phyloP scores from a whole-genome alignment of 495 filamentous ascomycete species.

The Penicillium arizonense region DNA sequence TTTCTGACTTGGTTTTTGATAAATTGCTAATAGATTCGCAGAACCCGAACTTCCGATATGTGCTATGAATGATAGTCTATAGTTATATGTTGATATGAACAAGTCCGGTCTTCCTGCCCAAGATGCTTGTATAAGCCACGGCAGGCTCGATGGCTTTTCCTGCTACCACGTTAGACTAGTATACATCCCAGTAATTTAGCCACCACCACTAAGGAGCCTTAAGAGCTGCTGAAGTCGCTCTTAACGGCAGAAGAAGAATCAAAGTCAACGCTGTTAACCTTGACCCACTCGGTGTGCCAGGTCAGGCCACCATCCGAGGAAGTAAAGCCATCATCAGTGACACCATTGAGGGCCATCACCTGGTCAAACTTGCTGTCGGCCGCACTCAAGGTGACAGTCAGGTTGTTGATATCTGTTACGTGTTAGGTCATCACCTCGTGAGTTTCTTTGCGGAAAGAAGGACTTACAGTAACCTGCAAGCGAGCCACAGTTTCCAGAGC shows the following conservation, averaged over 20 bases:
- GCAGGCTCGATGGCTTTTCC: no score
- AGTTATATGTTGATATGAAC: no score
- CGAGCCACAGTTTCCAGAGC: conserved; percentile 18
- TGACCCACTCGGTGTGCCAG: conserved; percentile 14
- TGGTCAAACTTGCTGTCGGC: conserved; percentile 13
- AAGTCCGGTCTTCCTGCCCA: no score
- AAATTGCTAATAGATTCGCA: conserved; percentile 4
- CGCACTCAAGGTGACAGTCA: conserved; percentile 17
- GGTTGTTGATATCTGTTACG: conserved; percentile 8
- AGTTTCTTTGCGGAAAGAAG: not conserved
- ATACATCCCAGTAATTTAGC: no score
- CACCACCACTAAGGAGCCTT: no score
- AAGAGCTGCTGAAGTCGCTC: no score
- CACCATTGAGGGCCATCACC: conserved; percentile 10
- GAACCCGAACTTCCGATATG: conserved; percentile 23
- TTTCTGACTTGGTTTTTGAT: not conserved
- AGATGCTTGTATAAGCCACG: no score
- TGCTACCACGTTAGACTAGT: no score
- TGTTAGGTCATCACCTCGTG: not conserved
- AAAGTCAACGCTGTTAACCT: conserved; percentile 4
- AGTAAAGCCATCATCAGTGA: conserved; percentile 8
- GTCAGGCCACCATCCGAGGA: conserved; percentile 18
- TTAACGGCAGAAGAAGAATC: not conserved
- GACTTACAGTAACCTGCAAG: conserved; percentile 12
- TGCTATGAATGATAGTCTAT: conserved; percentile 9